Evolutionary conservation across 2,329 filamentous ascomycete genomes (phyloP), one percentile per base, ranked within the genome.

Genomic region (Colletotrichum liriopes): DNA sequence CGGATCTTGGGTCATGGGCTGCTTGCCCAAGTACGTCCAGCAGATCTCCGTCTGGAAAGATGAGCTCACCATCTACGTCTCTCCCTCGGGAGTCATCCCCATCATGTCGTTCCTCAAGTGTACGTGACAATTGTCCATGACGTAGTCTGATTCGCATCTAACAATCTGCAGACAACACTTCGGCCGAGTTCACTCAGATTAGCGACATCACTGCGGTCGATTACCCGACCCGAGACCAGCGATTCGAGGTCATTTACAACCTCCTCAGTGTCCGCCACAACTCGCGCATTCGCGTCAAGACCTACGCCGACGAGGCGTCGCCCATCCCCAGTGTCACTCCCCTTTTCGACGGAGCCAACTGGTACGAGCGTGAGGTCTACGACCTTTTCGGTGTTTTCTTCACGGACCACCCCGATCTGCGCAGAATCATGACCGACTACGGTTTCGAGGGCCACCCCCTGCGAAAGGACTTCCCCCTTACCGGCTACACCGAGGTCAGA

Each of bases 41-140:
- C 96, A 99, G 86, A 98, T 98, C 87, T 97, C 95, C 16, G 96
- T 99, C 67, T 99, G 96, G 96, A 99, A 99, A 87, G 96, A 99
- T 82, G 96, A 99, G 85, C 91, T 99, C 81, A 95, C 93, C 78
- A 94, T 98, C 82, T 96, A 97, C 84, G 96, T 98, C 80, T 88
- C 94, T 59, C 96, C 96, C 1, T 86, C 93, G 47, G 96, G 94
- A 77, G 91, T 98, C 77, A 90, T 98, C 77, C 96, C 96, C 49
- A 93, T 97, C 78, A 95, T 99, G 84, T 91, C 90, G 73, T 99
- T 99, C 87, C 89, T 99, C 79, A 98, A 98, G 86, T 90, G 90
- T 91, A 80, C 63, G 72, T 23, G 35, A 60, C 72, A 72, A 66
- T 73, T 41, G 43, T 32, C 16, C 52, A 32, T 23, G 29, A 29